phyloP scores from a whole-genome alignment of 768 basidiomycete genomes.

The Leccinellum albellum region DNA sequence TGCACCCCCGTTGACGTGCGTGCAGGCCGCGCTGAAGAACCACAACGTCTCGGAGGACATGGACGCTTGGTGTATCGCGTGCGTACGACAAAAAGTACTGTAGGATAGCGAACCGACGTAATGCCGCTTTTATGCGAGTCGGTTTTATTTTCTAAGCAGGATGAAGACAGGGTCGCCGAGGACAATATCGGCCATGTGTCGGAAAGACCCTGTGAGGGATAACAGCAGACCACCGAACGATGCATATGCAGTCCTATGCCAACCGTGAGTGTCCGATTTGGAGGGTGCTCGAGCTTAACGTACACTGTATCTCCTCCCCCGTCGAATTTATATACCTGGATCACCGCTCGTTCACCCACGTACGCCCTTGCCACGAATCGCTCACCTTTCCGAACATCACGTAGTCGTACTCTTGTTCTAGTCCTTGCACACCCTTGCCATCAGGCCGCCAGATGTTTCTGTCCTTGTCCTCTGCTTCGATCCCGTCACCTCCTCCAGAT shows the following conservation, averaged over 20 bases:
- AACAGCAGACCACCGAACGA: constrained; percentile 95
- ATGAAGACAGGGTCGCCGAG: constrained; percentile 92
- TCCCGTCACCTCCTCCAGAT: constrained; percentile 47
- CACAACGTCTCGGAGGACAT: constrained; percentile 17
- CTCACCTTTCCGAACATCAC: constrained; percentile 97
- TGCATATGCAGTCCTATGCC: constrained; percentile 82
- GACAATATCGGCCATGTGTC: constrained; percentile 89
- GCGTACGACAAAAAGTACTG: constrained; percentile 1
- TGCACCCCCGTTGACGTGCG: background rate
- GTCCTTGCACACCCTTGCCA: constrained; percentile 70
- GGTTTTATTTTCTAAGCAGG: constrained; percentile 68
- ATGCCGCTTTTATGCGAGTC: background rate
- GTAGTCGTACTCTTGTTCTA: constrained; percentile 97
- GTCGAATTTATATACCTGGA: constrained; percentile 94
- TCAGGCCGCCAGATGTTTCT: constrained; percentile 82
- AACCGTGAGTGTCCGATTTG: background rate
- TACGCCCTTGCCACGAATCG: background rate
- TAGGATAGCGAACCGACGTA: constrained; percentile 4
- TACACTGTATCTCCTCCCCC: constrained; percentile 85
- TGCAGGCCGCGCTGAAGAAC: constrained; percentile 21
- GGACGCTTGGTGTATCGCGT: background rate
- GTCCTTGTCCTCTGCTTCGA: constrained; percentile 65
- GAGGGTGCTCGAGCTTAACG: background rate
- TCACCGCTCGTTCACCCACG: constrained; percentile 9
- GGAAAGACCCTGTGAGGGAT: constrained; percentile 88